These are phyloP conservation scores for Gryganskiella cystojenkinii DNA, from an alignment of 192 early-diverging fungal genomes.

Conservation along the genomic window DNA sequence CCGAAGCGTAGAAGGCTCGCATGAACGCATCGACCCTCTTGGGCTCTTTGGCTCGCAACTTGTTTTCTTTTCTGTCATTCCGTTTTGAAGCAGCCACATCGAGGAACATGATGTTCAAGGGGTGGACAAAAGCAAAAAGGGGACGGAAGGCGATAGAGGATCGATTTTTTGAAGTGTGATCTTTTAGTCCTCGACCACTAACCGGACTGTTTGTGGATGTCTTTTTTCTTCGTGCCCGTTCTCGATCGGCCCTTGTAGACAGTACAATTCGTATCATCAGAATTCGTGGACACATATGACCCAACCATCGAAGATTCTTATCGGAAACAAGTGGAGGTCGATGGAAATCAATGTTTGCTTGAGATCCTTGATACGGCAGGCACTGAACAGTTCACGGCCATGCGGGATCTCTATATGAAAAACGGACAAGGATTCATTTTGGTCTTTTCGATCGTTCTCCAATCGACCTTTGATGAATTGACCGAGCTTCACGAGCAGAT, in stretches of 20 bases:
- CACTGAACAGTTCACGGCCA: constrained; percentile 69
- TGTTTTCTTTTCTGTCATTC: too few species aligned
- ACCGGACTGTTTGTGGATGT: too few species aligned
- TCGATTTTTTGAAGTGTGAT: too few species aligned
- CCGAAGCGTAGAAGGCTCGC: too few species aligned
- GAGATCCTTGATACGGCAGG: constrained; percentile 96
- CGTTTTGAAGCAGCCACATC: too few species aligned
- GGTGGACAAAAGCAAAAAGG: too few species aligned
- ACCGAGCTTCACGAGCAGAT: constrained; percentile 78
- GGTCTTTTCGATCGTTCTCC: constrained; percentile 83
- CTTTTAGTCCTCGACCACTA: too few species aligned
- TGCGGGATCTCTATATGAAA: constrained; percentile 92
- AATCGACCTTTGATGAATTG: constrained; percentile 83
- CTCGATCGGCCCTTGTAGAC: constrained; percentile 50
- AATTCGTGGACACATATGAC: constrained; percentile 93
- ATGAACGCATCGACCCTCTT: too few species aligned
- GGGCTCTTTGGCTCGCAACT: too few species aligned
- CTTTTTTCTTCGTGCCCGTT: too few species aligned
- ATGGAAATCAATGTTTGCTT: constrained; percentile 82
- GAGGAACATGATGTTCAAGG: too few species aligned
- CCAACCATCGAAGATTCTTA: constrained; percentile 95
- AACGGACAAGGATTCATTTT: constrained; percentile 91
- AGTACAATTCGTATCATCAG: constrained; percentile 92
- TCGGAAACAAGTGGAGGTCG: constrained; percentile 88
- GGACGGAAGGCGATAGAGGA: too few species aligned